Evolutionary conservation across 768 basidiomycete genomes (phyloP).

Genomic region (Leccinellum albellum): DNA sequence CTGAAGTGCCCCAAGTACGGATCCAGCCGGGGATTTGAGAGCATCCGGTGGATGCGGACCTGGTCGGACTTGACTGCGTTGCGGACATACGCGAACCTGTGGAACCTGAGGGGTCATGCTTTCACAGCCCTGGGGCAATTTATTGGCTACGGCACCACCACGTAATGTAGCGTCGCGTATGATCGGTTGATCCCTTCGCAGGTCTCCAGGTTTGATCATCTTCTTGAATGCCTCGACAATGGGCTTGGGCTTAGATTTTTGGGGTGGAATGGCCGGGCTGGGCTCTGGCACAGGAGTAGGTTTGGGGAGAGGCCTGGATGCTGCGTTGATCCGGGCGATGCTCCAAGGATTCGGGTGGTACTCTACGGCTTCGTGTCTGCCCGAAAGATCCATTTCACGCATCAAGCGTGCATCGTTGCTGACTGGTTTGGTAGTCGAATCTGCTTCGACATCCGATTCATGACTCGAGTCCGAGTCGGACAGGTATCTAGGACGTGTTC

Average conservation of each 20-base stretch:
- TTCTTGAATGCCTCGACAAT: slow-evolving; percentile 48
- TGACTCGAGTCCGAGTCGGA: slow-evolving; percentile 15
- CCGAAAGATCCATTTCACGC: slow-evolving; percentile 56
- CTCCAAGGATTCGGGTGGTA: slow-evolving; percentile 79
- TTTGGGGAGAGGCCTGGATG: slow-evolving; percentile 36
- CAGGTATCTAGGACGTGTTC: slow-evolving; percentile 3
- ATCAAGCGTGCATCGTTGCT: slow-evolving; percentile 30
- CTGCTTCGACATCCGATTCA: not conserved
- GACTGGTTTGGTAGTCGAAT: not conserved
- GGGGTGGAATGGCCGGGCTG: not conserved
- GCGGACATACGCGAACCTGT: not conserved
- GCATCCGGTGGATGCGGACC: not conserved
- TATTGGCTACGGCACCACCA: not conserved
- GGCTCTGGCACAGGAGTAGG: not conserved
- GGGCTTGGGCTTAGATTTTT: slow-evolving; percentile 23
- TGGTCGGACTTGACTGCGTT: not conserved
- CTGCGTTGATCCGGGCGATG: slow-evolving; percentile 78
- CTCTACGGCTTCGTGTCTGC: slow-evolving; percentile 54
- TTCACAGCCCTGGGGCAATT: not conserved
- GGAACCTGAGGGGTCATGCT: not conserved
- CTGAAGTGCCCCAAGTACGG: not conserved
- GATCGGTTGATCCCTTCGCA: not conserved
- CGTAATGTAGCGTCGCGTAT: not conserved
- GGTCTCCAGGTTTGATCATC: slow-evolving; percentile 28
- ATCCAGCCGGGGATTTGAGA: not conserved